Conservation (phyloP, 1,284 basidiomycete species). For the Ceratobasidium papillatum region DNA sequence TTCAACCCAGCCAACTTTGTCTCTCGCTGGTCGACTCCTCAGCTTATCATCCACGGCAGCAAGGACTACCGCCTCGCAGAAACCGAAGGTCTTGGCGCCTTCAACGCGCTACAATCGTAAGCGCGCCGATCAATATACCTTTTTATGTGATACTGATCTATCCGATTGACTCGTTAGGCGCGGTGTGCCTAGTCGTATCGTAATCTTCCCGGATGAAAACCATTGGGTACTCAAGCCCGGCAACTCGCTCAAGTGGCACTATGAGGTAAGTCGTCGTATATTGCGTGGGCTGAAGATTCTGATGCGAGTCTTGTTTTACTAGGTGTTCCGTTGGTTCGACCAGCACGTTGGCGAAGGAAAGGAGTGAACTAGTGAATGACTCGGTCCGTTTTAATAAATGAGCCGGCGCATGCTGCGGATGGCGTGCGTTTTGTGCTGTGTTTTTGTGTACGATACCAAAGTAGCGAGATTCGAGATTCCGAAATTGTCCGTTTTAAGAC, state of each 20-base stretch:
- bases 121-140: slow-evolving; percentile 62
- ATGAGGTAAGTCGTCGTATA: slow-evolving; percentile 65
- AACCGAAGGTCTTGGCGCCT: slow-evolving; percentile 80
- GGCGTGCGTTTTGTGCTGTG: background rate
- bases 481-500: background rate
- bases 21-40: slow-evolving; percentile 83
- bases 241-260: slow-evolving; percentile 85
- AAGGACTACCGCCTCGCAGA: slow-evolving; percentile 88
- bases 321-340: slow-evolving; percentile 78
- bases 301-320: background rate
- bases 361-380: slow-evolving; percentile 3
- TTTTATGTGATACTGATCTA: slow-evolving; percentile 68
- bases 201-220: slow-evolving; percentile 94
- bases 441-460: slow-evolving; percentile 6
- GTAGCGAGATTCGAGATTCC: background rate
- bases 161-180: slow-evolving; percentile 59
- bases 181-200: slow-evolving; percentile 79
- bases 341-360: slow-evolving; percentile 67
- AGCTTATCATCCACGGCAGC: slow-evolving; percentile 85
- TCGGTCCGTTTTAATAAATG: background rate
- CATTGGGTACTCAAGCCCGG: slow-evolving; percentile 86
- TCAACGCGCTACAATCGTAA: slow-evolving; percentile 81
- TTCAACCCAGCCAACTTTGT: slow-evolving; percentile 78
- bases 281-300: background rate
- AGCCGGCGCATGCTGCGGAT: slow-evolving; percentile 8